These are phyloP conservation scores for Dothistroma septosporum DNA, from an alignment of 2,329 filamentous ascomycete genomes.

Conservation along the genomic window DNA sequence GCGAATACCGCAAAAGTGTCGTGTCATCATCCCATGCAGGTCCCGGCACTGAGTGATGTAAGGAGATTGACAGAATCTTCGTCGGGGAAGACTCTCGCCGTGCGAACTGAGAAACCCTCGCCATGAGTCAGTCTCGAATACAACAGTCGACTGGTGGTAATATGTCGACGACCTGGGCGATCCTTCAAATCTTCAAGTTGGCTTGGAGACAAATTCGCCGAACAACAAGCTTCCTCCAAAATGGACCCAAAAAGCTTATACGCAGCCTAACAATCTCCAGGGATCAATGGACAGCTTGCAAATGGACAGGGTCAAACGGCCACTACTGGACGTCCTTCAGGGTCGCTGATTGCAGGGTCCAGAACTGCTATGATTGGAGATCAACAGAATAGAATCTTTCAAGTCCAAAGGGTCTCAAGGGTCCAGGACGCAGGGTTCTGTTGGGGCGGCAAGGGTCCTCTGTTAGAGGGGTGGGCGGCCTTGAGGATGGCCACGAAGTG, in stretches of 20 bases:
- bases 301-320: background rate
- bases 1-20: too few relatives aligned
- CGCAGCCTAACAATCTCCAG: background rate
- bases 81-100: too few relatives aligned
- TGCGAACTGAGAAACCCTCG: too few relatives aligned
- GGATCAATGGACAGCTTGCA: background rate
- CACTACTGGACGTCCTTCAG: background rate
- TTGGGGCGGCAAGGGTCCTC: background rate
- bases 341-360: background rate
- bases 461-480: background rate
- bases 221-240: background rate
- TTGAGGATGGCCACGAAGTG: background rate
- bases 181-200: too few relatives aligned
- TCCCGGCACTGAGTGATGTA: too few relatives aligned
- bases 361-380: background rate
- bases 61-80: too few relatives aligned
- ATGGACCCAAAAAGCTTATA: background rate
- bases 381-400: background rate
- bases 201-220: background rate
- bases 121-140: too few relatives aligned
- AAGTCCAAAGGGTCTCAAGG: background rate
- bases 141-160: too few relatives aligned
- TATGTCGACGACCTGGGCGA: too few relatives aligned
- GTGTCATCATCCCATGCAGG: too few relatives aligned
- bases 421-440: background rate